Conservation (phyloP, 2,329 filamentous ascomycete genomes). For the Trichoderma endophyticum region DNA sequence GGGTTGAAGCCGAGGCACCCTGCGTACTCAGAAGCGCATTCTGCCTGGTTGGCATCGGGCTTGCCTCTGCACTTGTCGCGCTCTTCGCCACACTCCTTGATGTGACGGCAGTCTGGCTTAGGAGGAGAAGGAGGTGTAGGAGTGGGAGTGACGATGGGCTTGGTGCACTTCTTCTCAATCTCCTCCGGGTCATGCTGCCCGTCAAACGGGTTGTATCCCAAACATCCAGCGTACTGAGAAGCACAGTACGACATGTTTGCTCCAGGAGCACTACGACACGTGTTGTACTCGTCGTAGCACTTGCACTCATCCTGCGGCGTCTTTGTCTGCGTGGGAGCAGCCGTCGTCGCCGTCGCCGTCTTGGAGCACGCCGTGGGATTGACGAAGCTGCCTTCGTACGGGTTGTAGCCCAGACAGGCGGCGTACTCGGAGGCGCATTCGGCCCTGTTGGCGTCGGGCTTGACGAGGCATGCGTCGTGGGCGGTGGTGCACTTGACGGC, state of each 20-base stretch:
- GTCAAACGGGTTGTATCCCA: slow-evolving; percentile 14
- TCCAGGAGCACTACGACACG: neutral
- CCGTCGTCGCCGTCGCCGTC: slow-evolving; percentile 25
- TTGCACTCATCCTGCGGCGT: neutral
- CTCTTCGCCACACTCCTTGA: neutral
- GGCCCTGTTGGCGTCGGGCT: slow-evolving; percentile 23
- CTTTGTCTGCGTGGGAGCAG: slow-evolving; percentile 18
- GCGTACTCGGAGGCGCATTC: slow-evolving; percentile 25
- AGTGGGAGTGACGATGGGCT: neutral
- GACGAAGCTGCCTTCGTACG: slow-evolving; percentile 21
- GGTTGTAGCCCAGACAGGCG: slow-evolving; percentile 12
- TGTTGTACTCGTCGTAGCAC: slow-evolving; percentile 1
- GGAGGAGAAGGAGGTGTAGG: neutral
- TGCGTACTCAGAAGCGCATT: slow-evolving; percentile 1
- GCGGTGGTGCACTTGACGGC: neutral
- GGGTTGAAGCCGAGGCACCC: slow-evolving; percentile 11
- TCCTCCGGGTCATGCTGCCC: neutral
- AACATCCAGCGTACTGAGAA: slow-evolving; percentile 20
- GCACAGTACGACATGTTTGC: slow-evolving; percentile 21
- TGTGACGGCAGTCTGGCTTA: neutral
- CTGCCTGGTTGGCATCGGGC: neutral
- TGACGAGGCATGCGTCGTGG: neutral
- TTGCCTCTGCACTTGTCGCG: neutral
- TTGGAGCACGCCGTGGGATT: slow-evolving; percentile 23
- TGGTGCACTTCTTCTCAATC: neutral